Evolutionary conservation across 1,284 basidiomycete species (phyloP).

Genomic region (Moniliophthora roreri): DNA sequence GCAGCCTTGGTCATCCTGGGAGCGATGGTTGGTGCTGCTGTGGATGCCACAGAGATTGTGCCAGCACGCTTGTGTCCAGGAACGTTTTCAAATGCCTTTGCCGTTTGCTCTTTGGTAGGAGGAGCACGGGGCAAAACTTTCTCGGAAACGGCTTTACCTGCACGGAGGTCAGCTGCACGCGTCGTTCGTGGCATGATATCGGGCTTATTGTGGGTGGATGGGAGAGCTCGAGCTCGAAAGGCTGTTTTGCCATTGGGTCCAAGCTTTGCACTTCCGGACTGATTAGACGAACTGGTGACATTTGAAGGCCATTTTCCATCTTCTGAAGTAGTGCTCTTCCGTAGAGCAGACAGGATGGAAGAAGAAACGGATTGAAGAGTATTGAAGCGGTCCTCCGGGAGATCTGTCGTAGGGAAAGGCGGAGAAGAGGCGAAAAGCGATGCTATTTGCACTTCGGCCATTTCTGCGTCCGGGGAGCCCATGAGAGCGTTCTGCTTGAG

Average conservation of each 20-base stretch:
- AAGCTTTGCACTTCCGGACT: constrained; percentile 30
- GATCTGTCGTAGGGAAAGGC: constrained; percentile 65
- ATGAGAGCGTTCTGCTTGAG: constrained; percentile 62
- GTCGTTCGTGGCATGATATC: constrained; percentile 78
- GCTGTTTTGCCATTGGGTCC: constrained; percentile 40
- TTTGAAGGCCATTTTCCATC: constrained; percentile 43
- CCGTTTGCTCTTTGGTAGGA: constrained; percentile 56
- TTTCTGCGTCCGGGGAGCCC: constrained; percentile 60
- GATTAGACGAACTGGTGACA: constrained; percentile 41
- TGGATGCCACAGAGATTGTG: constrained; percentile 66
- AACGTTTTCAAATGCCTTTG: constrained; percentile 68
- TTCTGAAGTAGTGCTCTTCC: constrained; percentile 34
- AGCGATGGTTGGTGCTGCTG: constrained; percentile 57
- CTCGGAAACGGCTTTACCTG: constrained; percentile 42
- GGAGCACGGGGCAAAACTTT: constrained; percentile 25
- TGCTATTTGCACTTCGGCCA: constrained; percentile 73
- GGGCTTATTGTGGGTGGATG: constrained; percentile 57
- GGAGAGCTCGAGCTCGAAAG: constrained; percentile 75
- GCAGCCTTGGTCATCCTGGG: constrained; percentile 74
- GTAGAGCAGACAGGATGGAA: constrained; percentile 45
- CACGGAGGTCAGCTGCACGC: constrained; percentile 74
- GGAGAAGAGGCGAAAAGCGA: constrained; percentile 77
- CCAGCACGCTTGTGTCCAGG: constrained; percentile 81
- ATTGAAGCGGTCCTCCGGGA: constrained; percentile 47
- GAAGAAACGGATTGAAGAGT: constrained; percentile 48